Percentiles rank a stretch among this genome's conserved stretches.
These are phyloP conservation scores for Trichophyton benhamiae DNA, from an alignment of 2,329 filamentous ascomycete species.

Conservation along the genomic window DNA sequence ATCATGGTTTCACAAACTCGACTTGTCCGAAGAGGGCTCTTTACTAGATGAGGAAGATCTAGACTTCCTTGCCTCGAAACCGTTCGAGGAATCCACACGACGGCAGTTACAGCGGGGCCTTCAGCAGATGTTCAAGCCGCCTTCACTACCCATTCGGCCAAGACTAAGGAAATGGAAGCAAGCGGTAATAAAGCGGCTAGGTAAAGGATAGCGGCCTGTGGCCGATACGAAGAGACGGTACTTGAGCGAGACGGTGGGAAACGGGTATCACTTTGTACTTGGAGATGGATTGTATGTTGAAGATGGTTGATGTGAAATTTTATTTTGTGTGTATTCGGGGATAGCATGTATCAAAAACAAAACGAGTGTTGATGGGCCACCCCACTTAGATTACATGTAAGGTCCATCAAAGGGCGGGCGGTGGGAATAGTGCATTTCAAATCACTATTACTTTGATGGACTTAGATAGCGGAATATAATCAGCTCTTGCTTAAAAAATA, in stretches of 20 bases:
- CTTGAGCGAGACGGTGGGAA: not conserved
- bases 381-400: not conserved
- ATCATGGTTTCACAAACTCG: not conserved
- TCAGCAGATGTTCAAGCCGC: not conserved
- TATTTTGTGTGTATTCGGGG: not conserved
- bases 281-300: not conserved
- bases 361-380: not conserved
- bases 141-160: not conserved
- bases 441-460: conserved; percentile 6
- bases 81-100: not conserved
- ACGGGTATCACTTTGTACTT: not conserved
- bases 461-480: no score
- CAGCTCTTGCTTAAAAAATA: no score
- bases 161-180: not conserved
- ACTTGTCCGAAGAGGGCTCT: not conserved
- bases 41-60: not conserved
- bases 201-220: not conserved
- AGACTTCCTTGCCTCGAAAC: not conserved
- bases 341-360: not conserved
- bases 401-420: conserved; percentile 2
- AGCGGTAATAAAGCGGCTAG: not conserved
- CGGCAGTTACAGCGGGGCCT: not conserved
- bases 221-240: not conserved
- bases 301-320: no score
- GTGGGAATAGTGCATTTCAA: conserved; percentile 1